Evolutionary conservation across 768 basidiomycete species (phyloP).

Genomic region (Kwoniella mangroviensis): DNA sequence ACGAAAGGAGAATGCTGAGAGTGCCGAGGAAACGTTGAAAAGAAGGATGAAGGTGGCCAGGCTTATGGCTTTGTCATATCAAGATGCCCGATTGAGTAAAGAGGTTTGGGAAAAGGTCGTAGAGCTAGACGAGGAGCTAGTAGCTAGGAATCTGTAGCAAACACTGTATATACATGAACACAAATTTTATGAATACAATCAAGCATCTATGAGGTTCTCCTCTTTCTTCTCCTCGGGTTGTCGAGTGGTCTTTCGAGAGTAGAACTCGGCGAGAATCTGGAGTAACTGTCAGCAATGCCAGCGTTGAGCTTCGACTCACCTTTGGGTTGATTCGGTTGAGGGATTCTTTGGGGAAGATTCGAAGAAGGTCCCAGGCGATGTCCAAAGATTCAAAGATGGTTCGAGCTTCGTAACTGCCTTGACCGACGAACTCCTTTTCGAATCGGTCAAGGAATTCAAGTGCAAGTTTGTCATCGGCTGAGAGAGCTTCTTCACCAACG

Average conservation of each 20-base stretch:
- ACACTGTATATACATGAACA: slow-evolving; percentile 11
- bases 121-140: slow-evolving; percentile 34
- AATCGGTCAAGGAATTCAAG: slow-evolving; percentile 98
- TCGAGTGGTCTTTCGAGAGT: slow-evolving; percentile 69
- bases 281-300: neutral
- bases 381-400: slow-evolving; percentile 97
- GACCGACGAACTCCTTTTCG: slow-evolving; percentile 94
- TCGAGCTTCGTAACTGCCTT: slow-evolving; percentile 93
- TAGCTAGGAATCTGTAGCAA: slow-evolving; percentile 1
- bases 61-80: slow-evolving; percentile 42
- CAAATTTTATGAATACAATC: slow-evolving; percentile 14
- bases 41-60: slow-evolving; percentile 53
- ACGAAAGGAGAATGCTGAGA: slow-evolving; percentile 25
- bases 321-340: slow-evolving; percentile 97
- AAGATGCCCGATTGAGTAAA: slow-evolving; percentile 26
- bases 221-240: slow-evolving; percentile 43
- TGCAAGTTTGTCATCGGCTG: slow-evolving; percentile 91
- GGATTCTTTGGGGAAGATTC: slow-evolving; percentile 98
- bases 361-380: slow-evolving; percentile 91
- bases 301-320: slow-evolving; percentile 51
- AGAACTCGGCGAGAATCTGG: slow-evolving; percentile 84
- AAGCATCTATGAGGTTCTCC: slow-evolving; percentile 54
- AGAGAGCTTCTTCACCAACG: slow-evolving; percentile 96
- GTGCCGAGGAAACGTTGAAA: slow-evolving; percentile 48
- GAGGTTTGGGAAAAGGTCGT: slow-evolving; percentile 41